phyloP scores from a whole-genome alignment of 2,329 filamentous ascomycete species.

The Aureobasidium musti region DNA sequence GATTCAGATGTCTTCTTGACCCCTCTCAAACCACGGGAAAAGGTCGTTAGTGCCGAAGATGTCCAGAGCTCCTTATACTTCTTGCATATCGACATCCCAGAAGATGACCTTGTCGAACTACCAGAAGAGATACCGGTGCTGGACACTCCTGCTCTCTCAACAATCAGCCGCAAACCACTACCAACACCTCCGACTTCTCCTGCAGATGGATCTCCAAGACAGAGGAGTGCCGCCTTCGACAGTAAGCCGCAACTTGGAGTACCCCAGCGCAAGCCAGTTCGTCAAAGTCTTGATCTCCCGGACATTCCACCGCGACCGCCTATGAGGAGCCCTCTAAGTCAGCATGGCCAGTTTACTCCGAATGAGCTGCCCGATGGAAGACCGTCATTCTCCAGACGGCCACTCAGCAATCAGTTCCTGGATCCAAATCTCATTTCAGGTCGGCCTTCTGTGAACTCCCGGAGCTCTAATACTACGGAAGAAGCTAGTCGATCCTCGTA shows the following conservation, averaged over 20 bases:
- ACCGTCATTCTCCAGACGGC: not conserved
- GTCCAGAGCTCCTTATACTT: conserved; percentile 89
- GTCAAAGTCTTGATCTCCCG: conserved; percentile 24
- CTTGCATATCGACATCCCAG: conserved; percentile 66
- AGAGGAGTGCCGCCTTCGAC: conserved; percentile 12
- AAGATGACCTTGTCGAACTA: conserved; percentile 18
- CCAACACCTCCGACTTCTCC: conserved; percentile 32
- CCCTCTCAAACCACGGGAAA: conserved; percentile 81
- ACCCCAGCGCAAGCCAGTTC: conserved; percentile 20
- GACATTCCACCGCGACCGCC: conserved; percentile 24
- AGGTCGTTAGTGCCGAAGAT: conserved; percentile 85
- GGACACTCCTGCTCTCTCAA: not conserved
- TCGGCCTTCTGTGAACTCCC: not conserved
- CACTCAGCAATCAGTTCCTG: conserved; percentile 12
- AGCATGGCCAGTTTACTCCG: not conserved
- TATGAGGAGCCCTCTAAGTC: not conserved
- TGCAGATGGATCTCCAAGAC: not conserved
- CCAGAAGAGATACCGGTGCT: not conserved
- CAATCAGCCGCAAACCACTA: conserved; percentile 31
- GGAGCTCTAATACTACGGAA: not conserved
- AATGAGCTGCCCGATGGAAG: not conserved
- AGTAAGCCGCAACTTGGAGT: conserved; percentile 20
- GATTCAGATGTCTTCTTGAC: conserved; percentile 82
- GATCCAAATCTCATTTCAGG: conserved; percentile 7
- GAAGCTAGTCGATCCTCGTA: not conserved